Conservation (phyloP, 257 asterid species). For the Jaltomata sinuosa region DNA sequence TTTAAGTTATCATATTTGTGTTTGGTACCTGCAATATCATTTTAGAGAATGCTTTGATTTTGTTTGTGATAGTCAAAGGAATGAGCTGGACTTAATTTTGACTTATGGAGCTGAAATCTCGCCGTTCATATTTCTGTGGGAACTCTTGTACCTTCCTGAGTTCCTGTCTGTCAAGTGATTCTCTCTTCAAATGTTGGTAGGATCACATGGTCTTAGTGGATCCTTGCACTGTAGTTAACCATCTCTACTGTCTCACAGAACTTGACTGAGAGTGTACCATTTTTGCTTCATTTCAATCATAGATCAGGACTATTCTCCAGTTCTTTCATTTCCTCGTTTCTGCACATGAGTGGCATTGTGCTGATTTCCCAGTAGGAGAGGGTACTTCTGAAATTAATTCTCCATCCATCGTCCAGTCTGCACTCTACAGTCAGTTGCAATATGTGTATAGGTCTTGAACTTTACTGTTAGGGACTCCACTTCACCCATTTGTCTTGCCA, state of each 20-base stretch:
- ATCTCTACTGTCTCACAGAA: neutral
- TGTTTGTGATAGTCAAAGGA: neutral
- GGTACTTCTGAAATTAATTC: neutral
- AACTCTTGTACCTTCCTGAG: neutral
- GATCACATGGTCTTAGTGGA: neutral
- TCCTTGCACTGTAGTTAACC: neutral
- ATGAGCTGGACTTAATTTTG: neutral
- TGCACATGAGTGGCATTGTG: neutral
- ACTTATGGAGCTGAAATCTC: neutral
- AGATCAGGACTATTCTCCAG: neutral
- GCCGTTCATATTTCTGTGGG: neutral
- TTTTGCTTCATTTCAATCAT: neutral
- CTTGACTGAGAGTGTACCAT: neutral
- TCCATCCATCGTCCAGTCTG: neutral
- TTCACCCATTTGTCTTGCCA: neutral
- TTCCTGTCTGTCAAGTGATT: neutral
- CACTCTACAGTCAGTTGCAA: neutral
- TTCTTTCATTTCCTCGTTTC: neutral
- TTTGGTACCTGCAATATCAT: neutral
- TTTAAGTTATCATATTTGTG: neutral
- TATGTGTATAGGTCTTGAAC: neutral
- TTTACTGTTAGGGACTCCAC: neutral
- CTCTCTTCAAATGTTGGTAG: neutral
- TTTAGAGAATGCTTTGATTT: neutral
- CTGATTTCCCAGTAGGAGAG: neutral